Evolutionary conservation across 176 grass and related monocot genomes (phyloP), one percentile per base, ranked within the genome.

Genomic region (Carex myosuroides): DNA sequence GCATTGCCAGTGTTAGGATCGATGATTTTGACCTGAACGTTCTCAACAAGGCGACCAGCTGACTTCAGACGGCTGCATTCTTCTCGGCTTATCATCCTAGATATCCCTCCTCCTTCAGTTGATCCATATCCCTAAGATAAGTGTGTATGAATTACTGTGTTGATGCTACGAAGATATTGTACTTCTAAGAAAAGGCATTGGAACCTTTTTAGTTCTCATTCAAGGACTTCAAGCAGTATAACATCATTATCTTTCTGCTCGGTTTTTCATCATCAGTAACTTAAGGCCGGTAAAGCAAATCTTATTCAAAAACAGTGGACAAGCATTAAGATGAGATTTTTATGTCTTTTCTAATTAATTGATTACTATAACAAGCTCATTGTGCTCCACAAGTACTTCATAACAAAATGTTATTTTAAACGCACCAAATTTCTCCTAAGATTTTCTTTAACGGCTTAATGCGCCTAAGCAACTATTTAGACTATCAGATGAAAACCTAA

Each of bases 111-210:
- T 5, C 58, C 85, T 74, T 97, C 94, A 0, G 88, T 94, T 46
- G 90, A 94, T n/a, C 94, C 94, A 20, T 90, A 94, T 13, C 69
- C 83, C 94, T 97, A 79, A 73, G 62, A 75, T 0, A 20, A 58
- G 30, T 80, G 26, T 30, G 17, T 55, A 59, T 8, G 42, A 60
- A 13, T 22, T 12, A 60, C 0, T 35, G 26, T 8, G 30, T 39
- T 18, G 14, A 69, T 39, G 30, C 32, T 39, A 69, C 4, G 39
- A 69, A 13, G 0, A 33, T 16, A 8, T 69, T 11, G 35, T 69
- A 62, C 20, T 24, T 22, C 2, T 21, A 61, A 62, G n/a, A 62
- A 62, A 61, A 62, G 60, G 21, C 60, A 62, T 24, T 24, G 2
- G 60, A 62, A 62, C 5, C 21, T 22, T 62, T 62, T 24, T 62